These are phyloP conservation scores for Patellifolia procumbens DNA, from an alignment of 179 eudicot species.

Conservation along the genomic window DNA sequence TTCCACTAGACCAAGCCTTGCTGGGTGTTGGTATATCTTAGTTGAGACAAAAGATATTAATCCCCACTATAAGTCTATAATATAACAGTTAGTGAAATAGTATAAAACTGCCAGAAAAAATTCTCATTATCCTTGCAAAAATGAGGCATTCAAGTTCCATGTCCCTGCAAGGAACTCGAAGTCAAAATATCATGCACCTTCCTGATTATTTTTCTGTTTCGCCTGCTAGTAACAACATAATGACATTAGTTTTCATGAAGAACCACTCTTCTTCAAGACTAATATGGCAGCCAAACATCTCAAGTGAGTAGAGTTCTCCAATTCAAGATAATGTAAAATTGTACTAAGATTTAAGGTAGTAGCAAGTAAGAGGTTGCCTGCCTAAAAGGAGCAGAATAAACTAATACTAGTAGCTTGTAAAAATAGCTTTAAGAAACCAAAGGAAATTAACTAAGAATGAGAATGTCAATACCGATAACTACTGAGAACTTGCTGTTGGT, in stretches of 20 bases:
- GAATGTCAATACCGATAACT: conserved; percentile 53
- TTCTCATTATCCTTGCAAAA: too few relatives aligned
- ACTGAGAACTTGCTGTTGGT: conserved; percentile 65
- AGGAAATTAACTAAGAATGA: background rate
- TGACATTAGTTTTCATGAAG: background rate
- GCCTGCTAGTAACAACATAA: background rate
- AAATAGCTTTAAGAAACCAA: background rate
- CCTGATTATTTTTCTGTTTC: background rate
- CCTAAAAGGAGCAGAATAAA: background rate
- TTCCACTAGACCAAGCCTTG: too few relatives aligned
- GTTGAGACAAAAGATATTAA: too few relatives aligned
- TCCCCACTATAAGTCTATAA: too few relatives aligned
- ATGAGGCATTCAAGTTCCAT: too few relatives aligned
- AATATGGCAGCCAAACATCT: background rate
- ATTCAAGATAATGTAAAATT: background rate
- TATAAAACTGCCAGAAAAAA: too few relatives aligned
- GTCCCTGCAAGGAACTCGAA: too few relatives aligned
- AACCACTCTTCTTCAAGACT: background rate
- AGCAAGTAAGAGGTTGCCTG: background rate
- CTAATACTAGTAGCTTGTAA: background rate
- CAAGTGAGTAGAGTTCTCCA: background rate
- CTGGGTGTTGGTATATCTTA: too few relatives aligned
- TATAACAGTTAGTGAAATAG: too few relatives aligned
- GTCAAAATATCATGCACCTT: background rate
- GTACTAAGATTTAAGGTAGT: background rate